Conservation (phyloP, 805 yeast species). For the Cyberlindnera veronae region DNA sequence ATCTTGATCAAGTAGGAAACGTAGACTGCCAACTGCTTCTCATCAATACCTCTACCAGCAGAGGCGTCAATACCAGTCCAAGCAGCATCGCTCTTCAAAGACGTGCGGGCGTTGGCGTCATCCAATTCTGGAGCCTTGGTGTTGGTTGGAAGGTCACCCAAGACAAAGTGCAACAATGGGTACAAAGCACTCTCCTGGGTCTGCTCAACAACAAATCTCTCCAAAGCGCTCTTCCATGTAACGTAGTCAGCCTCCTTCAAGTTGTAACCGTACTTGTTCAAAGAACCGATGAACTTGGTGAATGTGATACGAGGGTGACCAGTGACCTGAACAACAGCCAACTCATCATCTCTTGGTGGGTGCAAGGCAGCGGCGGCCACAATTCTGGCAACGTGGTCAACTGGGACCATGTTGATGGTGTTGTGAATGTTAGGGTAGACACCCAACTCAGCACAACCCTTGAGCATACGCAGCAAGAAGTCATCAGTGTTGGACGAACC, state of each 20-base stretch:
- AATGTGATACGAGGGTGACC: constrained; percentile 91
- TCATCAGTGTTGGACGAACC: constrained; percentile 97
- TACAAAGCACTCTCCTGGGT: constrained; percentile 81
- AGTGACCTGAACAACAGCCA: constrained; percentile 91
- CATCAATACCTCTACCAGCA: constrained; percentile 72
- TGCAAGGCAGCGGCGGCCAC: constrained; percentile 78
- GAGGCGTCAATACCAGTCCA: constrained; percentile 68
- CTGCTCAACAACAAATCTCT: constrained; percentile 69
- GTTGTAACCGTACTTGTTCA: constrained; percentile 69
- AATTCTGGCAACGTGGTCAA: constrained; percentile 94
- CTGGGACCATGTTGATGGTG: constrained; percentile 94
- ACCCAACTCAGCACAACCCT: constrained; percentile 90
- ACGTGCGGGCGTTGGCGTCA: constrained; percentile 74
- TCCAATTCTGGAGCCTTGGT: constrained; percentile 96
- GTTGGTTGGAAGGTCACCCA: constrained; percentile 85
- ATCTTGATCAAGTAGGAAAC: constrained; percentile 74
- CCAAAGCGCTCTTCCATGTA: constrained; percentile 75
- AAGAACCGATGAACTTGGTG: constrained; percentile 65
- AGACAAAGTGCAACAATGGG: constrained; percentile 90
- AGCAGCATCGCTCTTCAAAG: constrained; percentile 56
- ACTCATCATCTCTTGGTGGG: constrained; percentile 53
- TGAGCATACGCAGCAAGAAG: constrained; percentile 88
- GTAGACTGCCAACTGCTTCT: constrained; percentile 65
- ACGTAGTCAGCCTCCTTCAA: constrained; percentile 63
- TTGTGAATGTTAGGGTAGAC: constrained; percentile 81